Evolutionary conservation across 2,329 filamentous ascomycete genomes (phyloP).

Genomic region (Phyllosticta capitalensis): DNA sequence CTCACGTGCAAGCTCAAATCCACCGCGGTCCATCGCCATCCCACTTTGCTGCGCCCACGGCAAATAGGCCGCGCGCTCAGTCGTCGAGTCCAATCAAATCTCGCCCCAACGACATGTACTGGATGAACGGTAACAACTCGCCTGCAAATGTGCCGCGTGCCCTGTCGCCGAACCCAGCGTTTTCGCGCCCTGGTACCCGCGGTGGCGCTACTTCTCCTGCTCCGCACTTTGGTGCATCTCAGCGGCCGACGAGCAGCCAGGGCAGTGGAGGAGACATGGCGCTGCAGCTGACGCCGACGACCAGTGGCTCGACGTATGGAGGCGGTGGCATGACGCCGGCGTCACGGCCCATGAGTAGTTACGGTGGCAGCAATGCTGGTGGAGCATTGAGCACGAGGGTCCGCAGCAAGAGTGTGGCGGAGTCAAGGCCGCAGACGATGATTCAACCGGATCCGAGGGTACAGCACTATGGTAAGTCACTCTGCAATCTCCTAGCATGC

Average conservation of each 20-base stretch:
- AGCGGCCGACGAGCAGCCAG: constrained; percentile 38
- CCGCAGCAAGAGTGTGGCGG: constrained; percentile 80
- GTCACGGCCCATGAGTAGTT: constrained; percentile 36
- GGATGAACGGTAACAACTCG: constrained; percentile 26
- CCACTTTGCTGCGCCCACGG: constrained; percentile 42
- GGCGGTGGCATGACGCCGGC: constrained; percentile 22
- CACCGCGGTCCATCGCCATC: constrained; percentile 53
- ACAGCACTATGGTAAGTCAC: constrained; percentile 79
- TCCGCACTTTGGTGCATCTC: constrained; percentile 19
- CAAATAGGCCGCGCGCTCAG: constrained; percentile 19
- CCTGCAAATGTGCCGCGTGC: constrained; percentile 32
- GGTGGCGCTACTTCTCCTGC: constrained; percentile 5
- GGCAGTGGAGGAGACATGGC: constrained; percentile 33
- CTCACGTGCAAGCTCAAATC: constrained; percentile 12
- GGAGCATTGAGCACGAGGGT: constrained; percentile 34
- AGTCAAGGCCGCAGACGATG: constrained; percentile 58
- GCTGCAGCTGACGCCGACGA: constrained; percentile 29
- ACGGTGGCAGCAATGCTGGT: constrained; percentile 24
- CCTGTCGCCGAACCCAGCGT: constrained; percentile 45
- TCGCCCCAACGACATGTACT: constrained; percentile 19
- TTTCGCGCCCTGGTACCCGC: constrained; percentile 28
- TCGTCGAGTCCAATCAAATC: constrained; percentile 34
- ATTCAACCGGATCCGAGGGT: constrained; percentile 29
- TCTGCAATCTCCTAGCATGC: not conserved
- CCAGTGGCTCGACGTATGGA: constrained; percentile 25